Conservation (phyloP, 176 grass and related monocot species). For the Poa pratensis region DNA sequence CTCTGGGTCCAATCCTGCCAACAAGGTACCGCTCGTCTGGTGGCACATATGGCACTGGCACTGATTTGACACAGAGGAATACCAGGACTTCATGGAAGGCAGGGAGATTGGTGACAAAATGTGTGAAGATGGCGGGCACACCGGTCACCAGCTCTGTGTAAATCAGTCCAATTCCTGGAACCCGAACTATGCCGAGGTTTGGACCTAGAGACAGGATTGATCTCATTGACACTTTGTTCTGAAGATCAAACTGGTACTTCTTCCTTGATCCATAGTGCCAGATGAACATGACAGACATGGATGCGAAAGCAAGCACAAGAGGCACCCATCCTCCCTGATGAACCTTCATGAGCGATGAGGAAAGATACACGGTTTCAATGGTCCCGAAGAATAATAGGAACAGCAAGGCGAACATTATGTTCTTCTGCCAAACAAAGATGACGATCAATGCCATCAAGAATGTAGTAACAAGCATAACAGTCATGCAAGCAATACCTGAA, state of each 20-base stretch:
- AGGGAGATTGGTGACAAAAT: slow-evolving; percentile 95
- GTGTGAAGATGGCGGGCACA: slow-evolving; percentile 91
- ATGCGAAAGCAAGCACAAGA: slow-evolving; percentile 77
- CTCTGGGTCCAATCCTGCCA: slow-evolving; percentile 79
- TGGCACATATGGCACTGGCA: slow-evolving; percentile 77
- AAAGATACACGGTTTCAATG: slow-evolving; percentile 83
- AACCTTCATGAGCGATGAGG: slow-evolving; percentile 92
- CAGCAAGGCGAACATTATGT: slow-evolving; percentile 56
- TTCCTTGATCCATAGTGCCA: slow-evolving; percentile 85
- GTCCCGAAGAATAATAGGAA: slow-evolving; percentile 93
- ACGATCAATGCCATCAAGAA: slow-evolving; percentile 85
- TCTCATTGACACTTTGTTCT: slow-evolving; percentile 98
- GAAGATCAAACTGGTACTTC: slow-evolving; percentile 89
- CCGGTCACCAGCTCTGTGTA: slow-evolving; percentile 94
- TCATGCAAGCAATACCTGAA: slow-evolving; percentile 95
- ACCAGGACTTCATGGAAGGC: slow-evolving; percentile 96
- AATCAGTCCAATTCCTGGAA: slow-evolving; percentile 94
- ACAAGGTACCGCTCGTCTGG: slow-evolving; percentile 86
- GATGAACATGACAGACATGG: slow-evolving; percentile 94
- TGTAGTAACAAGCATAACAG: slow-evolving; percentile 94
- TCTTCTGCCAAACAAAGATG: slow-evolving; percentile 92
- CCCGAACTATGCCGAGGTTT: slow-evolving; percentile 92
- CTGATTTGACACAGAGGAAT: slow-evolving; percentile 94
- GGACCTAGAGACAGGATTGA: slow-evolving; percentile 87
- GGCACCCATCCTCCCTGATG: slow-evolving; percentile 93